Conservation (phyloP, 495 filamentous ascomycete genomes). For the Penicillium taxi region DNA sequence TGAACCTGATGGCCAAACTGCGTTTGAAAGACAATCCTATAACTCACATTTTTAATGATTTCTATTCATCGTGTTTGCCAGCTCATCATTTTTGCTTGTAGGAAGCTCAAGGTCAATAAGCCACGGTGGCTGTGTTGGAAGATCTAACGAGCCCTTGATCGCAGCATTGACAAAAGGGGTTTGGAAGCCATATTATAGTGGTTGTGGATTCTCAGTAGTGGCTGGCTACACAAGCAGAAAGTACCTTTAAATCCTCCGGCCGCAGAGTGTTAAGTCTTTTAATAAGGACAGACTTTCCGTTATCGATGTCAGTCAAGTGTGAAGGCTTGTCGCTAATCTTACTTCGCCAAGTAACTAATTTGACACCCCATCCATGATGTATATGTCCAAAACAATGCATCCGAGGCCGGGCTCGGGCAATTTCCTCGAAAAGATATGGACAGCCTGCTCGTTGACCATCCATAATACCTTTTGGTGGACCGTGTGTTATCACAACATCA, state of each 20-base stretch:
- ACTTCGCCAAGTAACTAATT: conserved; percentile 47
- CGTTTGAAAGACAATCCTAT: too few species aligned
- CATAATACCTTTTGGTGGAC: conserved; percentile 51
- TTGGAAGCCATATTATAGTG: conserved; percentile 31
- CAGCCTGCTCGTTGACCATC: conserved; percentile 50
- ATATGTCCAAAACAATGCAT: conserved; percentile 72
- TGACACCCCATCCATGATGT: conserved; percentile 60
- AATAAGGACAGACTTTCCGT: conserved; percentile 32
- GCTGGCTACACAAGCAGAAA: conserved; percentile 18
- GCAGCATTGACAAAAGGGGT: conserved; percentile 65
- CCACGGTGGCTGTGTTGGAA: conserved; percentile 41
- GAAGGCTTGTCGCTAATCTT: conserved; percentile 26
- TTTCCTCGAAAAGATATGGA: conserved; percentile 46
- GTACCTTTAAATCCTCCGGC: conserved; percentile 3
- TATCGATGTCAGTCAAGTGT: conserved; percentile 40
- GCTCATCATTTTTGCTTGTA: too few species aligned
- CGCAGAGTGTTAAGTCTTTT: conserved; percentile 26
- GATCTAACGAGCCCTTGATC: conserved; percentile 31
- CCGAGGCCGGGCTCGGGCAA: conserved; percentile 44
- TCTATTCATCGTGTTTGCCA: too few species aligned
- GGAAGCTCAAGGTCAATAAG: conserved; percentile 48
- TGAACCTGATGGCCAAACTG: too few species aligned
- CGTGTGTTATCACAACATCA: conserved; percentile 62
- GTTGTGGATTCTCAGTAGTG: conserved; percentile 27
- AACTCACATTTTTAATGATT: too few species aligned